These are phyloP conservation scores for Cytospora mali DNA, from an alignment of 2,329 filamentous ascomycete genomes.

Conservation along the genomic window DNA sequence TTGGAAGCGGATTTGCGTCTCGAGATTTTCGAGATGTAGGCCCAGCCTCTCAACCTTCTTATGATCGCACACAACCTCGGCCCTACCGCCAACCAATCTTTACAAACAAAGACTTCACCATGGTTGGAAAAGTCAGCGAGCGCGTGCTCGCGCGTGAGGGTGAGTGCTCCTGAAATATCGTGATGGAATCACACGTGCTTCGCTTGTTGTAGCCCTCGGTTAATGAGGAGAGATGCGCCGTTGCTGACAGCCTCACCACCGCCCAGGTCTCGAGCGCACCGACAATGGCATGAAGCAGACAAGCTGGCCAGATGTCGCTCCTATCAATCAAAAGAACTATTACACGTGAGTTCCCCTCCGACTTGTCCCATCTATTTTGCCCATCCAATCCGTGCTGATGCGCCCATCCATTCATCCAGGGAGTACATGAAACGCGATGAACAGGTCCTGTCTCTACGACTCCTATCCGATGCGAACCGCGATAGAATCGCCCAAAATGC, in stretches of 20 bases:
- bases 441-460: slow-evolving; percentile 84
- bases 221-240: slow-evolving; percentile 11
- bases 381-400: slow-evolving; percentile 30
- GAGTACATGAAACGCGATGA: slow-evolving; percentile 99
- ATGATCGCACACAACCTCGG: slow-evolving; percentile 15
- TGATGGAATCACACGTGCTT: slow-evolving; percentile 7
- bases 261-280: slow-evolving; percentile 83
- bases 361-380: not conserved
- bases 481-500: slow-evolving; percentile 83
- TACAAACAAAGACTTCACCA: slow-evolving; percentile 35
- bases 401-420: slow-evolving; percentile 47
- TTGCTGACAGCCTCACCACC: slow-evolving; percentile 20
- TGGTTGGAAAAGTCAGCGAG: slow-evolving; percentile 68
- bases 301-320: slow-evolving; percentile 87
- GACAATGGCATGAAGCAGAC: slow-evolving; percentile 98
- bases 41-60: slow-evolving; percentile 6
- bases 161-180: slow-evolving; percentile 38
- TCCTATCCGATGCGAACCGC: slow-evolving; percentile 84
- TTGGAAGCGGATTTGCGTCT: slow-evolving; percentile 8
- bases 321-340: slow-evolving; percentile 99
- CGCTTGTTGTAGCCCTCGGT: not conserved
- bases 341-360: slow-evolving; percentile 71
- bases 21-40: slow-evolving; percentile 25
- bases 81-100: slow-evolving; percentile 32
- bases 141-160: slow-evolving; percentile 65